These are phyloP conservation scores for Leccinum variicolor DNA, from an alignment of 768 basidiomycete species.

Conservation along the genomic window DNA sequence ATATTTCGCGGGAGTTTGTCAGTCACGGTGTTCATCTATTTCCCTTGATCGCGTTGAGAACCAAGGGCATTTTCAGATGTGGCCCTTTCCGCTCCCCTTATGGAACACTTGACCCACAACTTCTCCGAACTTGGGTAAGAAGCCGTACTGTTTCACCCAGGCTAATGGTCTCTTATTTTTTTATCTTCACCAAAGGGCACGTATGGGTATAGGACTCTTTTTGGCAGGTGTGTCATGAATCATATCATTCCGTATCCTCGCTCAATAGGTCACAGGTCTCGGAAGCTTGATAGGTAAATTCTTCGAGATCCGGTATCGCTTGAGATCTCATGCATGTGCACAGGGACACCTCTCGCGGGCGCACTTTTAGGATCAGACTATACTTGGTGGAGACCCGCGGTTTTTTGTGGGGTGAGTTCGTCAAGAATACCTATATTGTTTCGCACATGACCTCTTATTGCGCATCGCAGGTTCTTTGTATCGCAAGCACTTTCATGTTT, in stretches of 20 bases:
- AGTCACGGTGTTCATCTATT: slow-evolving; percentile 11
- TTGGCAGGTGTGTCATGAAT: slow-evolving; percentile 36
- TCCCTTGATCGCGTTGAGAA: neutral
- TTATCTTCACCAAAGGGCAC: slow-evolving; percentile 19
- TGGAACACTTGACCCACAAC: slow-evolving; percentile 40
- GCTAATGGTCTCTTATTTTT: neutral
- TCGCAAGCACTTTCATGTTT: slow-evolving; percentile 18
- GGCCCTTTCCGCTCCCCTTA: slow-evolving; percentile 38
- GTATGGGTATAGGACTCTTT: slow-evolving; percentile 49
- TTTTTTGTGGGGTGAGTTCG: slow-evolving; percentile 44
- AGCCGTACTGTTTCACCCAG: neutral
- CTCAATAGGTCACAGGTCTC: slow-evolving; percentile 14
- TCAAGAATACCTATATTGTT: neutral
- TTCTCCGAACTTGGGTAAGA: slow-evolving; percentile 48
- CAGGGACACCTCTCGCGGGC: slow-evolving; percentile 56
- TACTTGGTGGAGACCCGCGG: slow-evolving; percentile 53
- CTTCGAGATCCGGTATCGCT: neutral
- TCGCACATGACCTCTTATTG: slow-evolving; percentile 1
- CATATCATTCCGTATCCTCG: neutral
- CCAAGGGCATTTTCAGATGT: slow-evolving; percentile 31
- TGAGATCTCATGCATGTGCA: slow-evolving; percentile 18
- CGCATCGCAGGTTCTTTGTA: slow-evolving; percentile 11
- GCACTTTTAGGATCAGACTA: slow-evolving; percentile 49
- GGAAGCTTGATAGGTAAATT: slow-evolving; percentile 24
- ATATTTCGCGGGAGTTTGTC: slow-evolving; percentile 46